Conservation (phyloP, 2,329 filamentous ascomycete genomes). For the Claviceps fusiformis region DNA sequence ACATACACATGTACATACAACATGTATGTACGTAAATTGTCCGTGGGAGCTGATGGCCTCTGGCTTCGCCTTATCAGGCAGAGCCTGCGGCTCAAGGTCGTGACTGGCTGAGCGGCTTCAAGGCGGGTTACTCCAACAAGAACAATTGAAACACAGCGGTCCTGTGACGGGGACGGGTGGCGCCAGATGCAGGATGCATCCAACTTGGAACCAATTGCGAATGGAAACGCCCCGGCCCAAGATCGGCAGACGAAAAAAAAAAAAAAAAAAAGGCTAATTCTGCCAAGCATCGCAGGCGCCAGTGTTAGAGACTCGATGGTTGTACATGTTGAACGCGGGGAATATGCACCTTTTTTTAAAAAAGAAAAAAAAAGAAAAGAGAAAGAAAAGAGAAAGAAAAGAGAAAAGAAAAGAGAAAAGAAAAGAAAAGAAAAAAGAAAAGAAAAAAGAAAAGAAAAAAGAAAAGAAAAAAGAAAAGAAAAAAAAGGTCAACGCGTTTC, state of each 20-base stretch:
- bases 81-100: background rate
- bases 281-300: background rate
- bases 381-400: too few species aligned
- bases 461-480: too few species aligned
- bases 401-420: too few species aligned
- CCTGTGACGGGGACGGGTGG: background rate
- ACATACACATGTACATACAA: background rate
- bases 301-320: background rate
- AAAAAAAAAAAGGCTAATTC: background rate
- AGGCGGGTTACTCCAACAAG: background rate
- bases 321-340: background rate
- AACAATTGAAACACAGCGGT: background rate
- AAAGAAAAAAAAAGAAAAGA: too few species aligned
- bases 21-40: background rate
- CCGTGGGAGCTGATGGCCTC: background rate
- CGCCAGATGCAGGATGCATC: background rate
- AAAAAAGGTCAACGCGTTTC: too few species aligned
- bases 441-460: too few species aligned
- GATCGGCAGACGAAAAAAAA: background rate
- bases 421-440: too few species aligned
- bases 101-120: background rate
- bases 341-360: background rate
- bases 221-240: background rate
- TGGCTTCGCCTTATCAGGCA: background rate
- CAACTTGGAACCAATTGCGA: background rate